Percentiles rank a stretch among this genome's conserved stretches.
These are phyloP conservation scores for Artemisia argyi DNA, from an alignment of 129 eudicot genomes.

Conservation along the genomic window DNA sequence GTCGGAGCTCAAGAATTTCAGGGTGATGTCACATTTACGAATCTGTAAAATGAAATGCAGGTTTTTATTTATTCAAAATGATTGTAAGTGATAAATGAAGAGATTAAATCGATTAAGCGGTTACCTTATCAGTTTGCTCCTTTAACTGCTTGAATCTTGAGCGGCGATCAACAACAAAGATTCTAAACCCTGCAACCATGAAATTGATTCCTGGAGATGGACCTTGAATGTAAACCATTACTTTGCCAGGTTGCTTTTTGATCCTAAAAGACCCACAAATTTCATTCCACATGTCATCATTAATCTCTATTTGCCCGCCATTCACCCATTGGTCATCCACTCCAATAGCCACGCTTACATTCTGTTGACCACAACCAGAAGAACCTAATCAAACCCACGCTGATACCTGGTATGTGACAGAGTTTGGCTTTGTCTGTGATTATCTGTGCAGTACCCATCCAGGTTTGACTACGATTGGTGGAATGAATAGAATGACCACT, in stretches of 20 bases:
- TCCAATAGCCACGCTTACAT: constrained; percentile 65
- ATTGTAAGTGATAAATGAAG: not conserved
- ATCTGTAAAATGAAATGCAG: constrained; percentile 45
- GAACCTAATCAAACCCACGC: constrained; percentile 82
- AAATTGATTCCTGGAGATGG: constrained; percentile 62
- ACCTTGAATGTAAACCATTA: constrained; percentile 75
- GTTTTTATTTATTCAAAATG: not conserved
- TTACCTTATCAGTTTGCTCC: constrained; percentile 69
- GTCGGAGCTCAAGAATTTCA: constrained; percentile 57
- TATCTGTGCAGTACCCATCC: constrained; percentile 85
- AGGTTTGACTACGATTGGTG: constrained; percentile 63
- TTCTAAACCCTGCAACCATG: constrained; percentile 71
- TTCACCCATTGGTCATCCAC: constrained; percentile 83
- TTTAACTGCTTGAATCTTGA: constrained; percentile 65
- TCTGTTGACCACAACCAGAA: constrained; percentile 58
- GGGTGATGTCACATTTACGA: constrained; percentile 71
- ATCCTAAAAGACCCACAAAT: constrained; percentile 72
- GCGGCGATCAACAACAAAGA: constrained; percentile 73
- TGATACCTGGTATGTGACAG: constrained; percentile 86
- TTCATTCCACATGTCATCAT: constrained; percentile 72
- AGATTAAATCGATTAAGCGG: not conserved
- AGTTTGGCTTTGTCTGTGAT: constrained; percentile 65
- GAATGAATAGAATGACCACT: constrained; percentile 29
- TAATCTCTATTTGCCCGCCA: constrained; percentile 77
- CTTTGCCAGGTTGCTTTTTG: constrained; percentile 52